Conservation (phyloP, 2,329 filamentous ascomycete genomes). For the Calonectria montana region DNA sequence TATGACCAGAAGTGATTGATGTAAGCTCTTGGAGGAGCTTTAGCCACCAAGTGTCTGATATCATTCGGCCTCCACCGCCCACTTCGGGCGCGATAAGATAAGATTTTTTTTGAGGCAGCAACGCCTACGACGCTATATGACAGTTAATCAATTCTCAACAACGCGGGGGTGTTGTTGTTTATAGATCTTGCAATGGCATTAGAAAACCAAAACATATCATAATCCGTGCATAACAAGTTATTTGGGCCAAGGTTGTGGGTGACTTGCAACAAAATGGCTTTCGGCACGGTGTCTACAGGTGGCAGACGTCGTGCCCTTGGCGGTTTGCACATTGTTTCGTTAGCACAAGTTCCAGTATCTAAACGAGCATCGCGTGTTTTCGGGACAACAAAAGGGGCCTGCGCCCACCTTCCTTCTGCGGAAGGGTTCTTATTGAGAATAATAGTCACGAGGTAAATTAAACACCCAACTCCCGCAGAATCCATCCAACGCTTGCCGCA, state of each 20-base stretch:
- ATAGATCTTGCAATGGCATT: background rate
- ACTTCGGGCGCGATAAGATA: slow-evolving; percentile 40
- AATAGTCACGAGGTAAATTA: slow-evolving; percentile 15
- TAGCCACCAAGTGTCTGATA: slow-evolving; percentile 37
- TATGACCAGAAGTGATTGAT: slow-evolving; percentile 20
- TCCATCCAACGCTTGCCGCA: slow-evolving; percentile 27
- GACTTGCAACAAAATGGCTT: background rate
- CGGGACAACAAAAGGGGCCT: slow-evolving; percentile 34
- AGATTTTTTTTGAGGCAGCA: slow-evolving; percentile 35
- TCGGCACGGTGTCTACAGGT: background rate
- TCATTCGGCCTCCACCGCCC: slow-evolving; percentile 33
- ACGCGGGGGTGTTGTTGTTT: background rate
- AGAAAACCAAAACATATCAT: background rate
- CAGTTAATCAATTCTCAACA: background rate
- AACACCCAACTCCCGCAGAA: slow-evolving; percentile 36
- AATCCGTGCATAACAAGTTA: background rate
- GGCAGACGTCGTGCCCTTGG: background rate
- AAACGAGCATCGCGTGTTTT: slow-evolving; percentile 21
- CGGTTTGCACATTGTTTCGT: background rate
- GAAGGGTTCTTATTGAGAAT: slow-evolving; percentile 31
- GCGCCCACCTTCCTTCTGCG: slow-evolving; percentile 35
- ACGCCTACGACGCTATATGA: slow-evolving; percentile 29
- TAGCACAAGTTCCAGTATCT: background rate
- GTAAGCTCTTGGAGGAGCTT: slow-evolving; percentile 20
- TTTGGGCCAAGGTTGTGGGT: background rate